A percentile compares a stretch with the other conserved stretches of the same genome.
Evolutionary conservation across 2,329 filamentous ascomycete species (phyloP).

Genomic region (Diplodia sapinea): DNA sequence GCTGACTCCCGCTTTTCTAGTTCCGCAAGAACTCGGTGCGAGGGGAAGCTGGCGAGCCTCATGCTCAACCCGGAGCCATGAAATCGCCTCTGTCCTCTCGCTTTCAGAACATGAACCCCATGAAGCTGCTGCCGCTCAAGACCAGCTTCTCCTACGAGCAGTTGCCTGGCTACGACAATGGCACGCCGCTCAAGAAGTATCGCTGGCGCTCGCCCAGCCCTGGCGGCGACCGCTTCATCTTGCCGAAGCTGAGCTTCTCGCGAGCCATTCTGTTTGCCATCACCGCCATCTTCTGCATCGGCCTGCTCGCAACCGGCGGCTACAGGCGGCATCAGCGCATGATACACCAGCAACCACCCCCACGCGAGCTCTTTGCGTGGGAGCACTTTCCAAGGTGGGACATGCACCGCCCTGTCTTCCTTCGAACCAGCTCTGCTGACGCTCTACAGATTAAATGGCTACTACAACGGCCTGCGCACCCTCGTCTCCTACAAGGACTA

Average conservation of each 20-base stretch:
- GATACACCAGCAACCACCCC: slow-evolving; percentile 32
- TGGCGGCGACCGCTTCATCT: slow-evolving; percentile 35
- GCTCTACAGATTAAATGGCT: slow-evolving; percentile 50
- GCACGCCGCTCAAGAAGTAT: slow-evolving; percentile 44
- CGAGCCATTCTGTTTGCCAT: slow-evolving; percentile 51
- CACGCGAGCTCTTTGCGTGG: slow-evolving; percentile 51
- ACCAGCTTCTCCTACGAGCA: slow-evolving; percentile 55
- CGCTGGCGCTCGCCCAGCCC: slow-evolving; percentile 49
- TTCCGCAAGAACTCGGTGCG: slow-evolving; percentile 32
- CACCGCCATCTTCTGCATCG: slow-evolving; percentile 49
- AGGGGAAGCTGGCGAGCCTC: slow-evolving; percentile 35
- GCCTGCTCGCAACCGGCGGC: slow-evolving; percentile 51
- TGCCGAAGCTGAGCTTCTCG: slow-evolving; percentile 45
- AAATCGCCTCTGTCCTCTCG: slow-evolving; percentile 32
- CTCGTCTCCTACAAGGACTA: slow-evolving; percentile 52
- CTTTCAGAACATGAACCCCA: slow-evolving; percentile 52
- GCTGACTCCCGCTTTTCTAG: slow-evolving; percentile 16
- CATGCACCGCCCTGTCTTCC: not conserved
- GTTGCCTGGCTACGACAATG: slow-evolving; percentile 50
- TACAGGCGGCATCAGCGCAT: slow-evolving; percentile 45
- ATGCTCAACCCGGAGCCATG: slow-evolving; percentile 32
- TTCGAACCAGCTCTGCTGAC: not conserved
- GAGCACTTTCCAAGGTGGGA: slow-evolving; percentile 52
- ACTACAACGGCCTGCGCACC: slow-evolving; percentile 56
- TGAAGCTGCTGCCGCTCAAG: slow-evolving; percentile 51